Evolutionary conservation across 108 stramenopile species (phyloP).

Genomic region (Cyclostephanos tholiformis): DNA sequence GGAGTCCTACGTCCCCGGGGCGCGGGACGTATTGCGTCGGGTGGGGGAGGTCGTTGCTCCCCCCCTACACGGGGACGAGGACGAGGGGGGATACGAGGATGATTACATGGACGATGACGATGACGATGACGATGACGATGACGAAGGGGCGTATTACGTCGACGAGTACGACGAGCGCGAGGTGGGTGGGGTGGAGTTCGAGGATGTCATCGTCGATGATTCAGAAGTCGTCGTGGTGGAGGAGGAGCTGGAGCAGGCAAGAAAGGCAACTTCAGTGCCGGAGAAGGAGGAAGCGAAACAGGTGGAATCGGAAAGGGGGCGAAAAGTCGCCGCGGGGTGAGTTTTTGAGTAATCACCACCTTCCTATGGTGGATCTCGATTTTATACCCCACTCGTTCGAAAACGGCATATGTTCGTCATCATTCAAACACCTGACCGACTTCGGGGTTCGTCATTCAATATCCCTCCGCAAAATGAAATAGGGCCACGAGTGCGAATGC

Average conservation of each 20-base stretch:
- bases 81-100: constrained; percentile 11
- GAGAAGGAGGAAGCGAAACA: neutral
- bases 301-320: neutral
- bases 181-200: constrained; percentile 21
- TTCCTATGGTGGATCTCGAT: no score
- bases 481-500: no score
- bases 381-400: no score
- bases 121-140: constrained; percentile 27
- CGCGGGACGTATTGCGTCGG: constrained; percentile 35
- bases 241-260: neutral
- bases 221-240: neutral
- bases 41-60: constrained; percentile 60
- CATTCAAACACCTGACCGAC: no score
- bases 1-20: constrained; percentile 22
- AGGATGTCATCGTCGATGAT: constrained; percentile 14
- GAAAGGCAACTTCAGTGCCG: neutral
- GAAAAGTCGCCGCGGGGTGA: neutral
- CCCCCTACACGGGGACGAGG: constrained; percentile 13
- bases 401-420: no score
- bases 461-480: no score
- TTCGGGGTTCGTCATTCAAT: no score
- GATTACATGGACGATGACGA: constrained; percentile 24
- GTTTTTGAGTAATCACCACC: neutral
- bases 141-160: constrained; percentile 16
- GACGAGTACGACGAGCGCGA: constrained; percentile 17